These are phyloP conservation scores for Flaveria ramosissima DNA, from an alignment of 129 eudicot species.

Conservation along the genomic window DNA sequence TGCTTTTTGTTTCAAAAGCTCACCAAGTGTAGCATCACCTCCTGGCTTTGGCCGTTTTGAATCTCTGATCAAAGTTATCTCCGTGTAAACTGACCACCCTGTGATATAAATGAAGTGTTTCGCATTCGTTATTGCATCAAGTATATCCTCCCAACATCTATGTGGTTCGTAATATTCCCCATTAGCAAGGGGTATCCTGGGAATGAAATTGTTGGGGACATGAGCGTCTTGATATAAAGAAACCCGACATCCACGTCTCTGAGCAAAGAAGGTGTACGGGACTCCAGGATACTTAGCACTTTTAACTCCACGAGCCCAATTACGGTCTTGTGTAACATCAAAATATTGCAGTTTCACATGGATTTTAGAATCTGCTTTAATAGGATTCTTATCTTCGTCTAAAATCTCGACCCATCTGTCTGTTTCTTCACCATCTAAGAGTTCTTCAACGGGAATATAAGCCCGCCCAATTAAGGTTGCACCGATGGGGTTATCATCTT, in stretches of 20 bases:
- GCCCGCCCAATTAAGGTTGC: conserved; percentile 77
- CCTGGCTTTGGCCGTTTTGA: conserved; percentile 59
- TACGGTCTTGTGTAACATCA: conserved; percentile 65
- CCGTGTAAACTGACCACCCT: conserved; percentile 79
- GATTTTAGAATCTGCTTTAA: conserved; percentile 57
- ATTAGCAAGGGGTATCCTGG: conserved; percentile 59
- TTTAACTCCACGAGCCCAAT: conserved; percentile 54
- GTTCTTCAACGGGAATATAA: conserved; percentile 60
- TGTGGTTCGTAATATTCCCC: conserved; percentile 63
- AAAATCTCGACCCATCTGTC: conserved; percentile 72
- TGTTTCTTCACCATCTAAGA: conserved; percentile 58
- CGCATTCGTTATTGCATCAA: conserved; percentile 69
- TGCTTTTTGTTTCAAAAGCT: conserved; percentile 69
- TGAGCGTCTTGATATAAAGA: conserved; percentile 78
- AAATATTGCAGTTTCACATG: conserved; percentile 67
- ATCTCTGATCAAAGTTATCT: conserved; percentile 68
- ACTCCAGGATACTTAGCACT: conserved; percentile 70
- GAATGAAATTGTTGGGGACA: conserved; percentile 63
- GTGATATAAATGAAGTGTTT: conserved; percentile 72
- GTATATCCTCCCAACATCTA: conserved; percentile 77
- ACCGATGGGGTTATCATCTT: conserved; percentile 68
- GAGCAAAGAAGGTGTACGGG: conserved; percentile 65
- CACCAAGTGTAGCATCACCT: conserved; percentile 69
- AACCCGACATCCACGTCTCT: conserved; percentile 62
- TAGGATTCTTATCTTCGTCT: conserved; percentile 58